Evolutionary conservation across 306 rosid species (phyloP).

Genomic region (Bauhinia variegata): DNA sequence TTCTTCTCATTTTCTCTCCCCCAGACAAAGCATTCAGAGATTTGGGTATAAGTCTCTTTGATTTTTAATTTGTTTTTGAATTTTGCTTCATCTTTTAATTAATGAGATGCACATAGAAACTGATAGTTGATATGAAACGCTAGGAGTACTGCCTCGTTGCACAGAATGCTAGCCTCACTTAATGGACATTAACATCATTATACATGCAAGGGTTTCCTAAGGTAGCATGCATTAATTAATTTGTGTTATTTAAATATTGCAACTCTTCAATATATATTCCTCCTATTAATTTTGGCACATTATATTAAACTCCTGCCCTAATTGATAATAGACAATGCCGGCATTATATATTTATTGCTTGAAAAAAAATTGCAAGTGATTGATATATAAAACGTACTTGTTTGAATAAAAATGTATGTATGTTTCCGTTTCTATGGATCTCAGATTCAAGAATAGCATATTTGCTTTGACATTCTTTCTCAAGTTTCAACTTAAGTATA

Average conservation of each 20-base stretch:
- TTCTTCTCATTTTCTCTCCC: too few species aligned
- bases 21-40: too few species aligned
- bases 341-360: neutral
- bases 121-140: neutral
- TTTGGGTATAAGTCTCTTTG: neutral
- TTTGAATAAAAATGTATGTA: too few species aligned
- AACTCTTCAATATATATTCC: neutral
- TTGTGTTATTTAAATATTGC: neutral
- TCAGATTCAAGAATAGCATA: neutral
- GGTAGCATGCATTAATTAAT: constrained; percentile 1
- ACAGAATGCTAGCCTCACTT: constrained; percentile 31
- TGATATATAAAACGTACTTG: too few species aligned
- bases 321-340: neutral
- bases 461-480: constrained; percentile 3
- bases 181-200: constrained; percentile 6
- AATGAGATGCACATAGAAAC: neutral
- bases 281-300: too few species aligned
- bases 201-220: neutral
- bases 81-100: too few species aligned
- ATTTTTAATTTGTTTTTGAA: too few species aligned
- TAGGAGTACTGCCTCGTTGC: too few species aligned
- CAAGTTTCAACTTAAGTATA: neutral
- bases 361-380: too few species aligned
- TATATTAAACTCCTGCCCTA: neutral
- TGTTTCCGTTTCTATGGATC: neutral